Base-by-base conservation (phyloP, 305 asterid genomes). In the Rubia balearica region DNA sequence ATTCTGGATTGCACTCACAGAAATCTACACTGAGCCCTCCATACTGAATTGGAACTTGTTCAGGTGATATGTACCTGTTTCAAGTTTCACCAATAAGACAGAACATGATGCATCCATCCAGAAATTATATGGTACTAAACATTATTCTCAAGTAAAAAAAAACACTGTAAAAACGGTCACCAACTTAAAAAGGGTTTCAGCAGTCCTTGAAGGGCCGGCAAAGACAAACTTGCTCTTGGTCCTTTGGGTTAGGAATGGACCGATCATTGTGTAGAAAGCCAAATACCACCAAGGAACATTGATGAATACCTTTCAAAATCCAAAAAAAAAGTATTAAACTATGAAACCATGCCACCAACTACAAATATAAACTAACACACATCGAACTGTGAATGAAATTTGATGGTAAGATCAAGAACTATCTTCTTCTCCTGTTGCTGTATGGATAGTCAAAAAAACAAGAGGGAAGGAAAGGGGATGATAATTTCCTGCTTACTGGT, bases 211-310 rank as follows among this genome's bases (percentile, higher is more conserved):
- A 9, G 92, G 95, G 71, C 96, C 82, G 42, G 96, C 80, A 75
- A 92, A 90, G n/a, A 92, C 94, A 61, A 92, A 89, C 81, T 92
- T 92, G 89, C 92, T 92, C 66, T 83, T 92, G 68, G 97, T 92
- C 63, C 98, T 86, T 62, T 82, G 95, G 27, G 98, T 92, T 77
- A 89, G 74, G 89, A 92, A 92, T 19, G 98, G 97, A 69, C 89
- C 85, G 75, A 92, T 89, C 96, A 90, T 83, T 10, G 92, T 85
- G 48, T 89, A 89, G 86, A 86, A 92, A 69, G 97, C 98, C 82
- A 92, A 48, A 78, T 92, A 85, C 97, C 98, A 93, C 98, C 98
- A 93, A 1, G 98, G 98, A 53, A 90, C 98, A 45, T 93, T 93
- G 84, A 92, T 83, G 82, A 91, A 89, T 51, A 91, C 98, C 98